Conservation (phyloP, 148 eudicot species). For the Vaccinium myrtillus region DNA sequence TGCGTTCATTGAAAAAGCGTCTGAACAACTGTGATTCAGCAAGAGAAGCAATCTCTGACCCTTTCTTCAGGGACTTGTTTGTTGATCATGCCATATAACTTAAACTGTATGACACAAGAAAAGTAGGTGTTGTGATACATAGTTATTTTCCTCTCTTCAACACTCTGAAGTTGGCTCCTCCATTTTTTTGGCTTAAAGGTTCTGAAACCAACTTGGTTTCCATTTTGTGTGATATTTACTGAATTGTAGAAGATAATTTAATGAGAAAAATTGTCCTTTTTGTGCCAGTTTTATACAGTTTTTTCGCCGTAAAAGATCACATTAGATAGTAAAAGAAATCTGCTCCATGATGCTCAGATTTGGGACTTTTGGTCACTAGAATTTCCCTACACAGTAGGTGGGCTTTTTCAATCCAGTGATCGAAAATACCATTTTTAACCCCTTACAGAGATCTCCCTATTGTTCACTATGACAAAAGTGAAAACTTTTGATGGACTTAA, state of each 20-base stretch:
- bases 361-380: not conserved
- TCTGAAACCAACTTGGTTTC: constrained; percentile 17
- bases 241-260: not conserved
- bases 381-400: not conserved
- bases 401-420: not conserved
- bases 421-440: not conserved
- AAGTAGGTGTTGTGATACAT: not conserved
- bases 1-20: constrained; percentile 80
- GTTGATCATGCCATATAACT: constrained; percentile 24
- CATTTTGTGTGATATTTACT: not conserved
- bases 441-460: not conserved
- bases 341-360: not conserved
- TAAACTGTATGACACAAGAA: constrained; percentile 1
- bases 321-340: not conserved
- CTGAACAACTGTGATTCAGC: constrained; percentile 66
- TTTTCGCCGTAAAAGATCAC: not conserved
- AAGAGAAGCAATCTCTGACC: constrained; percentile 60
- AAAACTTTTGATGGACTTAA: not conserved
- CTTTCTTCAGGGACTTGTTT: constrained; percentile 64
- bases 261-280: no score
- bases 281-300: not conserved
- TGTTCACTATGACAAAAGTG: not conserved
- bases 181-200: not conserved
- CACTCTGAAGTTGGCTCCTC: not conserved
- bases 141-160: not conserved